A percentile compares a stretch with the other conserved stretches of the same genome.
phyloP scores from a whole-genome alignment of 495 filamentous ascomycete species.

The Penicillium odoratum region DNA sequence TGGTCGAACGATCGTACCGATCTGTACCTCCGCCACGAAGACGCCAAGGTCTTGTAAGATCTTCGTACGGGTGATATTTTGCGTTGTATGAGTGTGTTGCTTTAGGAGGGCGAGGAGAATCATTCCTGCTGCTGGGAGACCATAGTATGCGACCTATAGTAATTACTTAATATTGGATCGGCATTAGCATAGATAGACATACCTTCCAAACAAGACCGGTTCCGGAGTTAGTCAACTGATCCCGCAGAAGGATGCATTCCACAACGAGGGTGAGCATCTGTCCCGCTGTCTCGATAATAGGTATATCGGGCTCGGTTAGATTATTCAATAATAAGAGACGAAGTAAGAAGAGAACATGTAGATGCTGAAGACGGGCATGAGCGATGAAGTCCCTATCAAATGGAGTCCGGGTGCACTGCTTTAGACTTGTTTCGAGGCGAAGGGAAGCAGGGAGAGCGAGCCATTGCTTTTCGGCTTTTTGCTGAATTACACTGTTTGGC shows the following conservation, averaged over 20 bases:
- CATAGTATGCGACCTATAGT: slow-evolving; percentile 39
- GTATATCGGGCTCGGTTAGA: slow-evolving; percentile 32
- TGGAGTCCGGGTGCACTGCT: slow-evolving; percentile 23
- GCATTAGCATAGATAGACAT: background rate
- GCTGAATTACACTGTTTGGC: slow-evolving; percentile 23
- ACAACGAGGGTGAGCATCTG: slow-evolving; percentile 40
- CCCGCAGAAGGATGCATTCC: slow-evolving; percentile 37
- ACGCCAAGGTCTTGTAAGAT: slow-evolving; percentile 37
- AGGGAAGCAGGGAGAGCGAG: slow-evolving; percentile 29
- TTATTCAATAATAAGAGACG: slow-evolving; percentile 32
- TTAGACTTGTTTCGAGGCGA: slow-evolving; percentile 28
- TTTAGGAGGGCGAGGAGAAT: slow-evolving; percentile 38
- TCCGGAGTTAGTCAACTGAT: slow-evolving; percentile 41
- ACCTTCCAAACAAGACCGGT: slow-evolving; percentile 47
- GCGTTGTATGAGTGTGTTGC: slow-evolving; percentile 17
- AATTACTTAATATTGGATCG: background rate
- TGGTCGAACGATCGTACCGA: slow-evolving; percentile 32
- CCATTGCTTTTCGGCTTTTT: slow-evolving; percentile 29
- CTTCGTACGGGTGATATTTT: slow-evolving; percentile 23
- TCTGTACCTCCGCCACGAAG: slow-evolving; percentile 40
- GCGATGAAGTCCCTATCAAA: slow-evolving; percentile 39
- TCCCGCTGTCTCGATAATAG: slow-evolving; percentile 31
- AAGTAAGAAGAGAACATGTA: slow-evolving; percentile 43
- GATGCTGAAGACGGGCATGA: slow-evolving; percentile 38
- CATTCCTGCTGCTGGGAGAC: slow-evolving; percentile 43